Percentiles rank a stretch among this genome's conserved stretches.
Evolutionary conservation across 768 basidiomycete genomes (phyloP).

Genomic region (Serendipita sp.): DNA sequence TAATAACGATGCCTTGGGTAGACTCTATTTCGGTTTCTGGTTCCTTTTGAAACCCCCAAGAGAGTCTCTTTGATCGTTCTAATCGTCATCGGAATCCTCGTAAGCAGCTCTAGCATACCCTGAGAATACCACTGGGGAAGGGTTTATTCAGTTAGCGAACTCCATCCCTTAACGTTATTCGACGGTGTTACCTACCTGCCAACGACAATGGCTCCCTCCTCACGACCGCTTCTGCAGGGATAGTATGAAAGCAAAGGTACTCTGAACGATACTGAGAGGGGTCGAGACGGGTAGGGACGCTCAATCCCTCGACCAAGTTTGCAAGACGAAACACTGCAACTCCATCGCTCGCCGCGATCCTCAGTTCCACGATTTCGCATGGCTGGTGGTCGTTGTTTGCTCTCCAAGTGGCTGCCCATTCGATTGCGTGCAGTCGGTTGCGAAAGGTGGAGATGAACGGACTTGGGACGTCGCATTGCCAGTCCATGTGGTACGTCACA

Average conservation of each 20-base stretch:
- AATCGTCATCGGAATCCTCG: no score
- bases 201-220: background rate
- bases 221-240: background rate
- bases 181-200: no score
- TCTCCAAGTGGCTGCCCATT: background rate
- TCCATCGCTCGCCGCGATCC: background rate
- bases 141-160: no score
- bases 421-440: background rate
- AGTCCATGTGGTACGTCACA: background rate
- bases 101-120: no score
- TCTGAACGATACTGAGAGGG: background rate
- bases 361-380: background rate
- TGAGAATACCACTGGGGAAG: no score
- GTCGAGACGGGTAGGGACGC: background rate
- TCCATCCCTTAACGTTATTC: no score
- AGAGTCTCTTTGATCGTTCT: no score
- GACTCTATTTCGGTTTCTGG: no score
- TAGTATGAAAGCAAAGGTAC: background rate
- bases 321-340: background rate
- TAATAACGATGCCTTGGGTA: no score
- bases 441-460: background rate
- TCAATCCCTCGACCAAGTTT: background rate
- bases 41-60: no score
- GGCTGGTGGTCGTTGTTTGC: background rate
- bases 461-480: background rate